phyloP scores from a whole-genome alignment of 1,284 basidiomycete genomes.

The Austroboletus novae-zelandiae region DNA sequence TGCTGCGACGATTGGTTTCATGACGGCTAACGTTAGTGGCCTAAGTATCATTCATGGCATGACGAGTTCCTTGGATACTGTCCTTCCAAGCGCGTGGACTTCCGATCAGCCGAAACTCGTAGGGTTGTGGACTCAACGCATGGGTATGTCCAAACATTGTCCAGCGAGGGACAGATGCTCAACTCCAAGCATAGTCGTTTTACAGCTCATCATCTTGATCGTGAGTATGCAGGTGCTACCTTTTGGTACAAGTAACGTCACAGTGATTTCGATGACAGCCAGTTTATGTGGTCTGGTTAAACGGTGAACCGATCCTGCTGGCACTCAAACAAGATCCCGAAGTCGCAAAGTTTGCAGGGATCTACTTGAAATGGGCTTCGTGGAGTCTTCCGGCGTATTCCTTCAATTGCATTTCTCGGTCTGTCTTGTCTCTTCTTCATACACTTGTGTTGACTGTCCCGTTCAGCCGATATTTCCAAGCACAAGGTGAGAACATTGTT shows the following conservation, averaged over 20 bases:
- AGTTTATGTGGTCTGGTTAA: slow-evolving; percentile 72
- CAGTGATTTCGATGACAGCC: too few relatives aligned
- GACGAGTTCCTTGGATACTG: slow-evolving; percentile 81
- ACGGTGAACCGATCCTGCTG: slow-evolving; percentile 77
- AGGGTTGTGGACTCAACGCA: slow-evolving; percentile 88
- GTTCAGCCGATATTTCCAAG: slow-evolving; percentile 81
- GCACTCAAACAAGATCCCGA: slow-evolving; percentile 82
- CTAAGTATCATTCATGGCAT: slow-evolving; percentile 84
- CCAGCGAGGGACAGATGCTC: background rate
- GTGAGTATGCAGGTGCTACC: slow-evolving; percentile 43
- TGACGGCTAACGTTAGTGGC: slow-evolving; percentile 78
- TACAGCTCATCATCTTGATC: slow-evolving; percentile 58
- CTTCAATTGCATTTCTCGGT: slow-evolving; percentile 71
- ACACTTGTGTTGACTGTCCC: slow-evolving; percentile 28
- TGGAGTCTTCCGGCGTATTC: slow-evolving; percentile 89
- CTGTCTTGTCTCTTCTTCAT: slow-evolving; percentile 21
- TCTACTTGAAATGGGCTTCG: slow-evolving; percentile 77
- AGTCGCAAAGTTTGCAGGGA: slow-evolving; percentile 75
- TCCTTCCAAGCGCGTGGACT: slow-evolving; percentile 91
- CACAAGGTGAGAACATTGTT: slow-evolving; percentile 55
- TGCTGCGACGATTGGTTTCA: slow-evolving; percentile 81
- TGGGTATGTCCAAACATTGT: slow-evolving; percentile 49
- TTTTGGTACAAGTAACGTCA: background rate
- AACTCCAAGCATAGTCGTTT: slow-evolving; percentile 48
- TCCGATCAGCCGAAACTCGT: slow-evolving; percentile 78